These are phyloP conservation scores for Scedosporium apiospermum DNA, from an alignment of 2,329 filamentous ascomycete species.

Conservation along the genomic window DNA sequence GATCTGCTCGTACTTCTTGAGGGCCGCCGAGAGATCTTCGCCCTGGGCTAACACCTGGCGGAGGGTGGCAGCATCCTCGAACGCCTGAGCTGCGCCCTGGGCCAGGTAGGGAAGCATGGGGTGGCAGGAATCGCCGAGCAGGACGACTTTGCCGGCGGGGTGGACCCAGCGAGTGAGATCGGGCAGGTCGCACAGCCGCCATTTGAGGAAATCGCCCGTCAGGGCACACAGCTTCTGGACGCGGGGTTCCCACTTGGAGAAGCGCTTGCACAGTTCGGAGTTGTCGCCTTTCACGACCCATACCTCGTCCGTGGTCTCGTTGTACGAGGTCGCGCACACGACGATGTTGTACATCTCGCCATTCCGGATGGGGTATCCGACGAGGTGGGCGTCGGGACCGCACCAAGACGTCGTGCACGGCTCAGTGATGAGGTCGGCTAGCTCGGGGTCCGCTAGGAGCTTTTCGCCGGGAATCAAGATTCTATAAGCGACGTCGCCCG, in stretches of 20 bases:
- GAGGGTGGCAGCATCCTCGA: conserved; percentile 29
- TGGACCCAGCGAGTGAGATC: conserved; percentile 30
- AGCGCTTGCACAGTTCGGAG: conserved; percentile 24
- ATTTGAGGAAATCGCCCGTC: conserved; percentile 31
- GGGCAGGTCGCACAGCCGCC: conserved; percentile 33
- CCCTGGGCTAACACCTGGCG: conserved; percentile 12
- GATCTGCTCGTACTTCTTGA: conserved; percentile 10
- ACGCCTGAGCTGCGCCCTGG: conserved; percentile 29
- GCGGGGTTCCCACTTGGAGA: conserved; percentile 24
- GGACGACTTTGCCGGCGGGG: conserved; percentile 24
- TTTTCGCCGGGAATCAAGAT: conserved; percentile 18
- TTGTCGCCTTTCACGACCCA: conserved; percentile 20
- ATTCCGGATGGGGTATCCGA: conserved; percentile 3
- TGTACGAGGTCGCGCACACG: conserved; percentile 1
- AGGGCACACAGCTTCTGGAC: conserved; percentile 23
- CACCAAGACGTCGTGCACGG: conserved; percentile 5
- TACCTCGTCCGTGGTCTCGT: conserved; percentile 6
- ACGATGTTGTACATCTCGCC: conserved; percentile 6
- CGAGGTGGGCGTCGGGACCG: conserved; percentile 3
- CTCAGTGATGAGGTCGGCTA: conserved; percentile 10
- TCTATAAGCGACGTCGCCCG: conserved; percentile 31
- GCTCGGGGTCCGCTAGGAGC: conserved; percentile 6
- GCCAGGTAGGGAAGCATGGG: conserved; percentile 39
- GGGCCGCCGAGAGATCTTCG: conserved; percentile 2
- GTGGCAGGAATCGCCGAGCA: conserved; percentile 35